Percentiles rank a stretch among this genome's conserved stretches.
Evolutionary conservation across 768 basidiomycete genomes (phyloP).

Genomic region (Fomitopsis serialis): DNA sequence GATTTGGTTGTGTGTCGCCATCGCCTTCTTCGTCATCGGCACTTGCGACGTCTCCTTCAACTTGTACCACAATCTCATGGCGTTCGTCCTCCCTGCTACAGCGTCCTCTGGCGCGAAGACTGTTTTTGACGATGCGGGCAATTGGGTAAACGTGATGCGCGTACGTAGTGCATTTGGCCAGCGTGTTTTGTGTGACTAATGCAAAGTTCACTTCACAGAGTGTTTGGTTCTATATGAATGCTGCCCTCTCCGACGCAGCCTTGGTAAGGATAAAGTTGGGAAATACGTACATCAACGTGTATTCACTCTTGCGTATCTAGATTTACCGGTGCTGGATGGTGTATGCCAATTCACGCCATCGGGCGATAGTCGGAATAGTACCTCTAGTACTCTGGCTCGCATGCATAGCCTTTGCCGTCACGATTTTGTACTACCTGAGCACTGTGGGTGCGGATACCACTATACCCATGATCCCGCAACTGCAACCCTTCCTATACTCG

Average conservation of each 20-base stretch:
- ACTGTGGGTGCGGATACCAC: no score
- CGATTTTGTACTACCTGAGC: neutral
- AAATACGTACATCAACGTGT: no score
- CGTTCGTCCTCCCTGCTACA: constrained; percentile 27
- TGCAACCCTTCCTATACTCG: neutral
- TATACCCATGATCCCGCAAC: neutral
- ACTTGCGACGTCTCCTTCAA: constrained; percentile 24
- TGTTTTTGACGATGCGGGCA: constrained; percentile 29
- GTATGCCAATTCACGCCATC: neutral
- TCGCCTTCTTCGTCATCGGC: neutral
- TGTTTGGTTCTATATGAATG: neutral
- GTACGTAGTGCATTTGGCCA: no score
- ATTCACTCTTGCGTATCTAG: neutral
- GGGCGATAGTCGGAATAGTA: neutral
- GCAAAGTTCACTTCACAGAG: neutral
- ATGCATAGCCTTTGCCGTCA: neutral
- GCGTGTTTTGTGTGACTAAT: neutral
- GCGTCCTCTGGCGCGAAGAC: constrained; percentile 27
- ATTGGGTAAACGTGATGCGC: constrained; percentile 25
- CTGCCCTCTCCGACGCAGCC: neutral
- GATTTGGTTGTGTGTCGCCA: neutral
- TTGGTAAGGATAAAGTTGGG: neutral
- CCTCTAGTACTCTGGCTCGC: neutral
- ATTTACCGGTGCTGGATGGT: neutral
- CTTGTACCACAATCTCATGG: constrained; percentile 35